phyloP scores from a whole-genome alignment of 1,284 basidiomycete genomes.

The Leccinum fuscescens region DNA sequence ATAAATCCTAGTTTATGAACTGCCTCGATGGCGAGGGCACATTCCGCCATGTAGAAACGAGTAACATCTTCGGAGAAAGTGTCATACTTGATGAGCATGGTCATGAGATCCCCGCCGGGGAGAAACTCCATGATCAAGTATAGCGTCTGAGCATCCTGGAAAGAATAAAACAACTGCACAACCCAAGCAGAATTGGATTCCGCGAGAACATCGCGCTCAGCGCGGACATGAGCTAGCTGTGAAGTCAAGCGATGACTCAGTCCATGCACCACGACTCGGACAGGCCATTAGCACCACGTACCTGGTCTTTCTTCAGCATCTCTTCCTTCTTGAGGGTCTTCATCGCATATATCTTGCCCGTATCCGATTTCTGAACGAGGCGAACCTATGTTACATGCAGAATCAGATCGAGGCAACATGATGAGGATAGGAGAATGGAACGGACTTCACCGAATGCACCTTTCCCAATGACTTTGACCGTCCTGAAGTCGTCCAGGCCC shows the following conservation, averaged over 20 bases:
- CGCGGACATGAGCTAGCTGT: slow-evolving; percentile 88
- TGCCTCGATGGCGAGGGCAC: slow-evolving; percentile 86
- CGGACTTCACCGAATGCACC: slow-evolving; percentile 89
- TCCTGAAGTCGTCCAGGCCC: slow-evolving; percentile 86
- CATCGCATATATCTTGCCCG: slow-evolving; percentile 99
- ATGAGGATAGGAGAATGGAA: not conserved
- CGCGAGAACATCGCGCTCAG: slow-evolving; percentile 88
- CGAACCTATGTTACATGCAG: slow-evolving; percentile 70
- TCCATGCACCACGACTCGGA: not conserved
- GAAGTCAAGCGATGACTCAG: slow-evolving; percentile 36
- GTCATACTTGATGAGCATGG: slow-evolving; percentile 99
- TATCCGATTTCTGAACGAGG: slow-evolving; percentile 94
- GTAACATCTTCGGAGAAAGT: slow-evolving; percentile 99
- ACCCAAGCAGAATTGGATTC: slow-evolving; percentile 98
- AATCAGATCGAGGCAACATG: slow-evolving; percentile 53
- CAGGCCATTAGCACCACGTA: slow-evolving; percentile 32
- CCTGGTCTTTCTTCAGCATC: slow-evolving; percentile 99
- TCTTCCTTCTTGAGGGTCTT: slow-evolving; percentile 97
- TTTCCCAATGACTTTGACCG: slow-evolving; percentile 94
- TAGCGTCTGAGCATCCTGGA: slow-evolving; percentile 92
- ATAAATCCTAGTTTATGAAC: slow-evolving; percentile 94
- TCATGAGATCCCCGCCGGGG: slow-evolving; percentile 98
- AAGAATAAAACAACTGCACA: slow-evolving; percentile 96
- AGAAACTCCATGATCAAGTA: slow-evolving; percentile 99
- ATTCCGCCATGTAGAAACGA: slow-evolving; percentile 97